Evolutionary conservation across 768 basidiomycete species (phyloP), one percentile per base, ranked within the genome.

Genomic region (Boletus barrowsii): DNA sequence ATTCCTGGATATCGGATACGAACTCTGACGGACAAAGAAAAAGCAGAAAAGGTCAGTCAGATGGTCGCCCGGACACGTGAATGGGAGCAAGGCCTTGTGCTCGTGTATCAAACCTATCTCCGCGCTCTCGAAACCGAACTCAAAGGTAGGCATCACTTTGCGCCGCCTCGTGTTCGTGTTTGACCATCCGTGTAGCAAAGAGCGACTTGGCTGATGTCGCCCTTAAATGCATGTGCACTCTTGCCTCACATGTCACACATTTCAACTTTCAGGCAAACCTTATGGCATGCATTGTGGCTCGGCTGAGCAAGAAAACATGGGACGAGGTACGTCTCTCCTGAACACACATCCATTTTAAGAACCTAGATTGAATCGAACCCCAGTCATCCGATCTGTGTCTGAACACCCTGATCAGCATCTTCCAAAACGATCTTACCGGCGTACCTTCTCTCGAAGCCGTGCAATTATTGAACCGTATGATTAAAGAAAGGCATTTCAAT

Each of bases 201-300:
- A 82, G 76, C 51, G 83, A 84, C 48, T 71, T 94, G 17, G 76
- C 83, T 24, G 83, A 86, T 49, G 70, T 85, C 10, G 83, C 87
- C 45, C 77, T 98, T 49, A 86, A 83, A 66, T 92, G 87, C 72
- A 87, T 98, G 80, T 95, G 94, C 72, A 87, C 87, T 6, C 78
- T 98, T 42, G 75, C 93, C 24, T 79, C 80, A 18, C 86, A 92
- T 66, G 83, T 86, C 57, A 89, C 92, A 14, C 94, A 98, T 73
- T 99, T 99, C 83, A 99, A 98, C 75, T 98, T 98, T 71, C 84
- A 90, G 42, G 79, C 83, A 60, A 97, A 98, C 74, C 80, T 99
- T 61, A 92, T 97, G 83, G 85, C 84, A 56, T 87, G 87, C 47
- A 76, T 98, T 54, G 84, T 98, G 22, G 84, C 87, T 46, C 83